Evolutionary conservation across 2,329 filamentous ascomycete genomes (phyloP), one percentile per base, ranked within the genome.

Genomic region (Cytospora paraplurivora): DNA sequence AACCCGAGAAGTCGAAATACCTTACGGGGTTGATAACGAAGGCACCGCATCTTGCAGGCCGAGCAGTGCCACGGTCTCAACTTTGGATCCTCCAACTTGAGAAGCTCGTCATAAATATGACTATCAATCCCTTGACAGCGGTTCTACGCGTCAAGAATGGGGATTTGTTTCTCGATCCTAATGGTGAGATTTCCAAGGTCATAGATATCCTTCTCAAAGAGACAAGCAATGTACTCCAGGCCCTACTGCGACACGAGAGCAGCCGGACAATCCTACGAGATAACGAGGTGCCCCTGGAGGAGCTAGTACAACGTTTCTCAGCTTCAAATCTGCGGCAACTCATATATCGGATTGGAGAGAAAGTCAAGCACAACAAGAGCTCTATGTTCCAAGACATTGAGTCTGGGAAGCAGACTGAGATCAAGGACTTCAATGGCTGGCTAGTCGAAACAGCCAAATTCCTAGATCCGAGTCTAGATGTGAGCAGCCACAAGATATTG

Each of bases 121-220:
- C 93, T 37, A 86, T 97, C 70, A 96, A 97, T 72, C 92, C 94
- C 0, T 77, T 97, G n/a, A 95, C 92, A 0, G 89, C 88, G 0
- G 77, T 97, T 11, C 80, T 95, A 62, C 83, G 90, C 60, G 89
- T 88, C 72, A 85, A 85, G 66, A 97, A 97, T 69, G 92, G 93
- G n/a, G 81, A 82, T 6, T 74, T 97, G 0, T 86, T 96, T 17
- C 82, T 82, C 67, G 85, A 87, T 66, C 80, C 81, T 64, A 68
- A 71, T 8, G 71, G 74, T 11, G 75, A 80, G 15, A 72, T 91
- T 17, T 81, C 82, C 0, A 79, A 79, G 33, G 79, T 91, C 6
- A 88, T 93, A 71, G 85, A 89, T 52, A 77, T 85, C 32, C 81
- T 97, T 4, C 78, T 97, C 7, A 77, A 80, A n/a, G 93, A 97